These are phyloP conservation scores for Verbena officinalis DNA, from an alignment of 257 asterid species.

Conservation along the genomic window DNA sequence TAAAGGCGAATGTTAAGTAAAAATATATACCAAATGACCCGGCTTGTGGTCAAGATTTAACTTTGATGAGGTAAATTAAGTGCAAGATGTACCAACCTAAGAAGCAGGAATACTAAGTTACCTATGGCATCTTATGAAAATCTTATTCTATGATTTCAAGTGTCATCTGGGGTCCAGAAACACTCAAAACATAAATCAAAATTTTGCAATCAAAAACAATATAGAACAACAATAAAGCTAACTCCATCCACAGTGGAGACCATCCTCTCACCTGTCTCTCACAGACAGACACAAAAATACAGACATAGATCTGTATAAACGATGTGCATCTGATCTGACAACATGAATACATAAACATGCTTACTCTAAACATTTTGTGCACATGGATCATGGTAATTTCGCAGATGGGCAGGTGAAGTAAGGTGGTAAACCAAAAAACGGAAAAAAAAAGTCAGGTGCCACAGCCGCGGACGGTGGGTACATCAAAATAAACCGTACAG, in stretches of 20 bases:
- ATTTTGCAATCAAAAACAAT: background rate
- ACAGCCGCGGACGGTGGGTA: background rate
- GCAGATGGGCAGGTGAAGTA: too few species aligned
- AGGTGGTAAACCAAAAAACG: background rate
- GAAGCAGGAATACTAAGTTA: background rate
- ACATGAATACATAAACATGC: background rate
- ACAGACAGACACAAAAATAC: background rate
- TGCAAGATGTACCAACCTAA: background rate
- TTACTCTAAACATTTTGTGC: background rate
- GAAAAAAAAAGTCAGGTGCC: background rate
- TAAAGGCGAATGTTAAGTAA: background rate
- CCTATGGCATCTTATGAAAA: background rate
- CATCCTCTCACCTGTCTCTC: background rate
- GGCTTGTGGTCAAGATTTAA: background rate
- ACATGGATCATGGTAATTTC: background rate
- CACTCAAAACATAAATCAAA: background rate
- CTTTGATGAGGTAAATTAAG: background rate
- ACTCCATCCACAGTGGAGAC: background rate
- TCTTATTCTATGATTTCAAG: background rate
- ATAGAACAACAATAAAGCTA: background rate
- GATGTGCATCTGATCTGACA: background rate
- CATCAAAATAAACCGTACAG: conserved; percentile 1
- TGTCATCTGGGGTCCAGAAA: background rate
- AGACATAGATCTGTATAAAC: background rate
- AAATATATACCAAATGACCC: background rate